phyloP scores from a whole-genome alignment of 2,329 filamentous ascomycete species.

The Alternaria brassicae region DNA sequence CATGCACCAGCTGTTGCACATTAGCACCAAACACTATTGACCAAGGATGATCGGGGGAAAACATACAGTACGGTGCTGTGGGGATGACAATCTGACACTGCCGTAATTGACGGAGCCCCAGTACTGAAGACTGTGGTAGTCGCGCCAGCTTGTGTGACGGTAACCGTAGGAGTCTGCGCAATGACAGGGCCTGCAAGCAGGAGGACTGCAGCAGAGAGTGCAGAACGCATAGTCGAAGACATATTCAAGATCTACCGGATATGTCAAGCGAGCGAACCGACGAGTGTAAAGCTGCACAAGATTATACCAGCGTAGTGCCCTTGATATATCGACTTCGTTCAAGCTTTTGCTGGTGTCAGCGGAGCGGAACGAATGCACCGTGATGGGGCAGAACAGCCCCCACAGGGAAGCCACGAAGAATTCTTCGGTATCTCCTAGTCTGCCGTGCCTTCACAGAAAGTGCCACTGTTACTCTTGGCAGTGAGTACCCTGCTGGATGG shows the following conservation, averaged over 20 bases:
- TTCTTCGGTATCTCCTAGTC: conserved; percentile 15
- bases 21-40: conserved; percentile 16
- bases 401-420: conserved; percentile 17
- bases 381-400: conserved; percentile 19
- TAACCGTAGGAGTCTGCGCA: conserved; percentile 26
- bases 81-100: conserved; percentile 62
- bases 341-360: conserved; percentile 7
- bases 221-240: conserved; percentile 12
- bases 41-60: background rate
- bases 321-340: conserved; percentile 26
- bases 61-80: conserved; percentile 56
- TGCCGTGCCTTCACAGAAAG: conserved; percentile 1
- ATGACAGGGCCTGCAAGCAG: conserved; percentile 16
- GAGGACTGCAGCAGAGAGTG: conserved; percentile 6
- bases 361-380: conserved; percentile 20
- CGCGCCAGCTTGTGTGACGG: conserved; percentile 8
- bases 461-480: conserved; percentile 23
- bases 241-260: conserved; percentile 19
- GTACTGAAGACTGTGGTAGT: conserved; percentile 7
- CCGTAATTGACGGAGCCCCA: conserved; percentile 47
- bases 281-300: background rate
- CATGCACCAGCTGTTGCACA: conserved; percentile 52
- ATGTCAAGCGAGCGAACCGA: background rate
- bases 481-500: conserved; percentile 44
- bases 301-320: conserved; percentile 17